Evolutionary conservation across 108 stramenopile species (phyloP).

Genomic region (Fistulifera solaris): DNA sequence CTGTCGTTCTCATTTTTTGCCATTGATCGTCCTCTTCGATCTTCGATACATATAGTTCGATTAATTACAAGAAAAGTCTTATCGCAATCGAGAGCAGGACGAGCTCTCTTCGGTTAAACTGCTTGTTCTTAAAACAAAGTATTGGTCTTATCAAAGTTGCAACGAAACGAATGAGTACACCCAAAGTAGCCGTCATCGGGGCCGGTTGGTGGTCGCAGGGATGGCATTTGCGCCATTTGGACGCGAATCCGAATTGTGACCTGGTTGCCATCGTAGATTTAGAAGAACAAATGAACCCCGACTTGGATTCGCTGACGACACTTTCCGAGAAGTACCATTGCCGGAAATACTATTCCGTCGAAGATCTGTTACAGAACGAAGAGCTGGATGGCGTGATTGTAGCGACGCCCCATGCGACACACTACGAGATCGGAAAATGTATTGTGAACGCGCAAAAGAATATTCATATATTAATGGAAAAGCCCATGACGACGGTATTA

Average conservation of each 20-base stretch:
- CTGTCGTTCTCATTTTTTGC: too few relatives aligned
- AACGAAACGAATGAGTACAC: too few relatives aligned
- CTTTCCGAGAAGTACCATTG: slow-evolving; percentile 34
- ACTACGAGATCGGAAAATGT: slow-evolving; percentile 29
- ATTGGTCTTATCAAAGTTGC: too few relatives aligned
- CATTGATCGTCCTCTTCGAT: too few relatives aligned
- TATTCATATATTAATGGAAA: slow-evolving; percentile 61
- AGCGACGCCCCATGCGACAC: slow-evolving; percentile 59
- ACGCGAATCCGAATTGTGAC: slow-evolving; percentile 25
- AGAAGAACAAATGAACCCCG: slow-evolving; percentile 22
- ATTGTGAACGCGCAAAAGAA: slow-evolving; percentile 22
- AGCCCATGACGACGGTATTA: slow-evolving; percentile 65
- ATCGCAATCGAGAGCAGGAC: too few relatives aligned
- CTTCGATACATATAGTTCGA: too few relatives aligned
- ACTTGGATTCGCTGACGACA: slow-evolving; percentile 33
- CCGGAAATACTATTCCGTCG: slow-evolving; percentile 30
- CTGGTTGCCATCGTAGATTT: slow-evolving; percentile 51
- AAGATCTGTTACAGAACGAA: slow-evolving; percentile 28
- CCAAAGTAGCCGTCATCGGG: slow-evolving; percentile 49
- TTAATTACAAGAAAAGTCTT: too few relatives aligned
- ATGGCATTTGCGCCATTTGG: slow-evolving; percentile 62
- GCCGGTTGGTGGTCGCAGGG: slow-evolving; percentile 74
- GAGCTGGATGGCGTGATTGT: slow-evolving; percentile 51
- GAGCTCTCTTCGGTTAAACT: too few relatives aligned
- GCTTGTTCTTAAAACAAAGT: too few relatives aligned